phyloP scores from a whole-genome alignment of 192 early-diverging fungal genomes.

The Entrophospora sp. region DNA sequence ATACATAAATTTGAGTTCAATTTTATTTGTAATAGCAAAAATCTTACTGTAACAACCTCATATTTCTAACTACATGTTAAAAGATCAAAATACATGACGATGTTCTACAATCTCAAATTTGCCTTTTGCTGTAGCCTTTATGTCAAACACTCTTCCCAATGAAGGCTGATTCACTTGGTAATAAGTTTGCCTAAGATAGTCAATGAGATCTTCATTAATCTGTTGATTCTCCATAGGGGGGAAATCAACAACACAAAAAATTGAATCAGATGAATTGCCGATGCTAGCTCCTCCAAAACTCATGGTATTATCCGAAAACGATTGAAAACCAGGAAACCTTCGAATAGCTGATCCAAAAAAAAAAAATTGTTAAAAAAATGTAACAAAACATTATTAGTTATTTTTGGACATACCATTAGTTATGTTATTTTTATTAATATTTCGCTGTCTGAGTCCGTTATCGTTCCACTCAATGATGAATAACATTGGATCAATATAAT shows the following conservation, averaged over 20 bases:
- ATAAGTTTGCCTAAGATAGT: not conserved
- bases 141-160: not conserved
- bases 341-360: not conserved
- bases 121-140: not conserved
- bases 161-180: no score
- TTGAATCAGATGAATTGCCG: not conserved
- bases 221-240: not conserved
- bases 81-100: not conserved
- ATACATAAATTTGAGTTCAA: not conserved
- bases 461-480: not conserved
- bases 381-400: not conserved
- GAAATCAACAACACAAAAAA: not conserved
- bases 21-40: not conserved
- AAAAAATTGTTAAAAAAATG: not conserved
- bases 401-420: not conserved
- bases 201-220: not conserved
- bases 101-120: not conserved
- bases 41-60: not conserved
- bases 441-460: not conserved
- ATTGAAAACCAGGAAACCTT: not conserved
- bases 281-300: not conserved
- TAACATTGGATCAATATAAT: slow-evolving; percentile 15
- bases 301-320: not conserved
- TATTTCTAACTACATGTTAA: not conserved
- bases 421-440: not conserved